Conservation (phyloP, 345 rosid species). For the Ceriops zippeliana region DNA sequence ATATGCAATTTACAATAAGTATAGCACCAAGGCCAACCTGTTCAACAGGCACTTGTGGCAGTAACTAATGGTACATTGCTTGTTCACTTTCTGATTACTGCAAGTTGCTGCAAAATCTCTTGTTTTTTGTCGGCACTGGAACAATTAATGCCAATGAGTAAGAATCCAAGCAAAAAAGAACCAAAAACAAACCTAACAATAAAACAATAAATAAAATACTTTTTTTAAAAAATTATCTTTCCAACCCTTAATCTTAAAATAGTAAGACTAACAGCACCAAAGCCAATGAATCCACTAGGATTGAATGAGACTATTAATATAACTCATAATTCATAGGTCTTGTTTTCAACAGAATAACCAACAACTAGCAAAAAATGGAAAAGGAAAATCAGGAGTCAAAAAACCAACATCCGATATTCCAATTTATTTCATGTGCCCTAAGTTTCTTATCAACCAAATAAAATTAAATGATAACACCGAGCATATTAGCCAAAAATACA, state of each 20-base stretch:
- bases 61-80: conserved; percentile 44
- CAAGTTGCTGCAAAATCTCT: conserved; percentile 50
- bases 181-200: not conserved
- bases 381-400: not conserved
- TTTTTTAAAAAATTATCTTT: not conserved
- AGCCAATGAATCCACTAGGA: not conserved
- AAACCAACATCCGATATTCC: not conserved
- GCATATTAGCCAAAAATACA: no score
- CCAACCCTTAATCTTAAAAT: not conserved
- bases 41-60: conserved; percentile 68
- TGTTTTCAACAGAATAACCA: not conserved
- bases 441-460: no score
- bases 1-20: not conserved
- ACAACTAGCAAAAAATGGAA: no score
- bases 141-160: conserved; percentile 14
- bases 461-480: not conserved
- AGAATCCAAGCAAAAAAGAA: conserved; percentile 8
- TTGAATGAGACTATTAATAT: not conserved
- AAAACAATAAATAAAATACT: not conserved
- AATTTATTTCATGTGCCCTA: not conserved
- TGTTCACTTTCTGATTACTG: conserved; percentile 34
- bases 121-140: conserved; percentile 82
- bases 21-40: conserved; percentile 42
- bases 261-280: not conserved
- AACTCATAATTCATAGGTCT: not conserved